Conservation (phyloP, 805 yeast genomes). For the Barnettozyma botsteinii region DNA sequence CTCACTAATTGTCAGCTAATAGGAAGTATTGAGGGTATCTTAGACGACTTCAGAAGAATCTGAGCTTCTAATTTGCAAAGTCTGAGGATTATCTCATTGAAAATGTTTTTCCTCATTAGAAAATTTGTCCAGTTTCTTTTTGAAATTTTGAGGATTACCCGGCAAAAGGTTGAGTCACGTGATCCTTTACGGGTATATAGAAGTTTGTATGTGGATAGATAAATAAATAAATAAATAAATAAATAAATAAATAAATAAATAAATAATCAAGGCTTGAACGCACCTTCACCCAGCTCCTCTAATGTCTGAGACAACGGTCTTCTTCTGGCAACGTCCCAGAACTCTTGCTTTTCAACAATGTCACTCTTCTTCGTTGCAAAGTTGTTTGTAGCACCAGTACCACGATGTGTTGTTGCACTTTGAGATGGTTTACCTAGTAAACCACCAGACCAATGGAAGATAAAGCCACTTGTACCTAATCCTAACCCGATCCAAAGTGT, state of each 20-base stretch:
- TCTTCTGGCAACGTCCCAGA: constrained; percentile 79
- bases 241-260: constrained; percentile 9
- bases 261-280: constrained; percentile 18
- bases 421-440: constrained; percentile 29
- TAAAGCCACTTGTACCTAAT: constrained; percentile 39
- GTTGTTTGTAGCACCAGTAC: constrained; percentile 24
- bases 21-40: too few relatives aligned
- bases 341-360: constrained; percentile 42
- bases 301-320: constrained; percentile 78
- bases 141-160: too few relatives aligned
- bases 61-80: too few relatives aligned
- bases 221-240: constrained; percentile 1
- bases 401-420: constrained; percentile 30
- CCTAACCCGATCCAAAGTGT: constrained; percentile 42
- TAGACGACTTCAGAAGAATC: too few relatives aligned
- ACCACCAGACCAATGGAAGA: constrained; percentile 47
- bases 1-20: too few relatives aligned
- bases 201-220: not conserved
- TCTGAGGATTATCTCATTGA: too few relatives aligned
- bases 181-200: too few relatives aligned
- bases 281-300: constrained; percentile 54
- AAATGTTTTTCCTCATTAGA: too few relatives aligned
- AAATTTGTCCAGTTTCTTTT: too few relatives aligned
- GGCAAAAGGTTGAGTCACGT: too few relatives aligned
- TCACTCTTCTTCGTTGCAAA: constrained; percentile 20